Conservation (phyloP, 257 asterid genomes). For the Gentiana straminea region DNA sequence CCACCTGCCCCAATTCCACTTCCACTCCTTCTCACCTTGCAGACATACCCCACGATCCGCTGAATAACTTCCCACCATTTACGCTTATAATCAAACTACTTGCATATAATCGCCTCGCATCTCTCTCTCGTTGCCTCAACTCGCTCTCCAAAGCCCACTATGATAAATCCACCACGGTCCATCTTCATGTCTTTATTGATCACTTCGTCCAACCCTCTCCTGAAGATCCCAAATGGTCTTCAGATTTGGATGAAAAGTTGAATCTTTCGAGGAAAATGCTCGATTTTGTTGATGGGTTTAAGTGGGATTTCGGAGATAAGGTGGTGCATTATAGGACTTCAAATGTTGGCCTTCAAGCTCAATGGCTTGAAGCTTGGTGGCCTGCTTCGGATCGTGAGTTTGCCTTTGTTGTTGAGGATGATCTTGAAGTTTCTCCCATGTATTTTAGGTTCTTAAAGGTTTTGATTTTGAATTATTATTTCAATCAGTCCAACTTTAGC, state of each 20-base stretch:
- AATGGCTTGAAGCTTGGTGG: constrained; percentile 76
- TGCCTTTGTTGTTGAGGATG: constrained; percentile 94
- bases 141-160: constrained; percentile 72
- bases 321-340: constrained; percentile 47
- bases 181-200: constrained; percentile 72
- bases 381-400: constrained; percentile 57
- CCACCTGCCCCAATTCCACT: constrained; percentile 22
- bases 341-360: constrained; percentile 60
- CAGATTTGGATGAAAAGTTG: constrained; percentile 39
- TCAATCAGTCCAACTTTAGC: constrained; percentile 44
- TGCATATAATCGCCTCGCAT: constrained; percentile 63
- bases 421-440: constrained; percentile 80
- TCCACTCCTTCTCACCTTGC: constrained; percentile 20
- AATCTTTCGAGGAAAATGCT: constrained; percentile 46
- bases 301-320: constrained; percentile 67
- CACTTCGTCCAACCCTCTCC: constrained; percentile 36
- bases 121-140: constrained; percentile 76
- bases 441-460: constrained; percentile 70
- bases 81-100: constrained; percentile 78
- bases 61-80: constrained; percentile 25
- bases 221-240: constrained; percentile 17
- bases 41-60: constrained; percentile 12
- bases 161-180: constrained; percentile 45
- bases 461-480: constrained; percentile 54
- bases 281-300: constrained; percentile 58